phyloP scores from a whole-genome alignment of 768 basidiomycete genomes.

The Austroboletus eburneus region DNA sequence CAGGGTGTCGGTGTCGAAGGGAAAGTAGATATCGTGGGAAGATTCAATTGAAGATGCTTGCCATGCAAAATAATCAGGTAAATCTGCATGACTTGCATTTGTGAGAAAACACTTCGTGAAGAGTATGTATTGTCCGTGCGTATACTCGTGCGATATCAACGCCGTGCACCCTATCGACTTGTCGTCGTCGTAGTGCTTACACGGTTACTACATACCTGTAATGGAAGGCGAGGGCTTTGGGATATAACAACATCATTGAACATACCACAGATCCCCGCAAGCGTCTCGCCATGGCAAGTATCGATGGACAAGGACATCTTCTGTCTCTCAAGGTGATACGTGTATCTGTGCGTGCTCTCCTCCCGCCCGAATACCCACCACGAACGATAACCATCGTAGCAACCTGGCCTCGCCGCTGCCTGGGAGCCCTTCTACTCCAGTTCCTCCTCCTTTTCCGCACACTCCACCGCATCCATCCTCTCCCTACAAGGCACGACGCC shows the following conservation, averaged over 20 bases:
- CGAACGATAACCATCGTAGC: constrained; percentile 36
- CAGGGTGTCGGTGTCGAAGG: too few species aligned
- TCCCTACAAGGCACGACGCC: constrained; percentile 73
- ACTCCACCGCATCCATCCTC: constrained; percentile 71
- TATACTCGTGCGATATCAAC: too few species aligned
- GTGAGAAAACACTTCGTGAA: too few species aligned
- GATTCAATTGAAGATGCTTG: too few species aligned
- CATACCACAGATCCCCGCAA: background rate
- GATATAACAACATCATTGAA: constrained; percentile 14
- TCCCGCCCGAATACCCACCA: background rate
- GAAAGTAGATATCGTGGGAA: too few species aligned
- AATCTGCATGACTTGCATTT: too few species aligned
- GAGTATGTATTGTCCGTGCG: too few species aligned
- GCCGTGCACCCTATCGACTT: too few species aligned
- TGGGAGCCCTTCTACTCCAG: constrained; percentile 90
- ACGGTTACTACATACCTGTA: too few species aligned
- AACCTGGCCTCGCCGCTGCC: constrained; percentile 67
- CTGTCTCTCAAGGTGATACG: constrained; percentile 86
- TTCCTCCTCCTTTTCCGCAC: constrained; percentile 72
- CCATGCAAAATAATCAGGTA: too few species aligned
- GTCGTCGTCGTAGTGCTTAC: too few species aligned
- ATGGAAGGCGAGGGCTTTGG: constrained; percentile 15
- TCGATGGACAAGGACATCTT: constrained; percentile 60
- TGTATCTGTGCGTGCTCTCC: constrained; percentile 61
- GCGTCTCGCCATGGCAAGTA: constrained; percentile 15